phyloP scores from a whole-genome alignment of 441 rosid species.

The Pelargonium myrrhifolium region DNA sequence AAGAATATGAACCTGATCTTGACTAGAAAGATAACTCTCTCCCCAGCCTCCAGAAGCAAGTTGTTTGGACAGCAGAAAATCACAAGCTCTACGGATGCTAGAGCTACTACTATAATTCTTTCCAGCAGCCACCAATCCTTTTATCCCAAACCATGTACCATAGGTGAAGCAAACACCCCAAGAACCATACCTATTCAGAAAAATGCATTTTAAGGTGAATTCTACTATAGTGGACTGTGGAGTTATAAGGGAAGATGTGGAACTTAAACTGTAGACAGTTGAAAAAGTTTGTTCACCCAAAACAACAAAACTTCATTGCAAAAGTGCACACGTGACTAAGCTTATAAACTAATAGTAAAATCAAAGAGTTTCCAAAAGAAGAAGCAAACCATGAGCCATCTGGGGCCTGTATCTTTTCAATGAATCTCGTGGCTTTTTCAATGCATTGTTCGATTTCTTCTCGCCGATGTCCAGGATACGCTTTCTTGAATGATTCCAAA shows the following conservation, averaged over 20 bases:
- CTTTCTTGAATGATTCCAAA: conserved; percentile 44
- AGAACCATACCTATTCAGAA: conserved; percentile 70
- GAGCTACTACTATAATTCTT: conserved; percentile 44
- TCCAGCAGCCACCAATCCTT: conserved; percentile 72
- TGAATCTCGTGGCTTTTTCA: conserved; percentile 41
- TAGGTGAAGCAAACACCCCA: conserved; percentile 95
- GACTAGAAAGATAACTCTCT: conserved; percentile 88
- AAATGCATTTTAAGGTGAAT: not conserved
- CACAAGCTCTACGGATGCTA: conserved; percentile 42
- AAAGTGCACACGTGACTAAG: too few species aligned
- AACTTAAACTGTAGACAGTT: not conserved
- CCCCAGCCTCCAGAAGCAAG: conserved; percentile 86
- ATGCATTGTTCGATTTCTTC: conserved; percentile 51
- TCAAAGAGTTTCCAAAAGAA: not conserved
- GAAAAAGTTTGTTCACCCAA: too few species aligned
- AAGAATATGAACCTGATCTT: conserved; percentile 84
- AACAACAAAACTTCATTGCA: too few species aligned
- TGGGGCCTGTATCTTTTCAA: conserved; percentile 47
- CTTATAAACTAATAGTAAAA: not conserved
- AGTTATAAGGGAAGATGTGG: too few species aligned
- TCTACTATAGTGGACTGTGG: not conserved
- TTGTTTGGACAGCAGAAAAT: conserved; percentile 71
- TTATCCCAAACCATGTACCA: conserved; percentile 78
- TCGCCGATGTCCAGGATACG: conserved; percentile 48
- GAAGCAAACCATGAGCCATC: conserved; percentile 64